Base-by-base conservation (phyloP, 2,329 filamentous ascomycete species). In the Fusarium sp. region DNA sequence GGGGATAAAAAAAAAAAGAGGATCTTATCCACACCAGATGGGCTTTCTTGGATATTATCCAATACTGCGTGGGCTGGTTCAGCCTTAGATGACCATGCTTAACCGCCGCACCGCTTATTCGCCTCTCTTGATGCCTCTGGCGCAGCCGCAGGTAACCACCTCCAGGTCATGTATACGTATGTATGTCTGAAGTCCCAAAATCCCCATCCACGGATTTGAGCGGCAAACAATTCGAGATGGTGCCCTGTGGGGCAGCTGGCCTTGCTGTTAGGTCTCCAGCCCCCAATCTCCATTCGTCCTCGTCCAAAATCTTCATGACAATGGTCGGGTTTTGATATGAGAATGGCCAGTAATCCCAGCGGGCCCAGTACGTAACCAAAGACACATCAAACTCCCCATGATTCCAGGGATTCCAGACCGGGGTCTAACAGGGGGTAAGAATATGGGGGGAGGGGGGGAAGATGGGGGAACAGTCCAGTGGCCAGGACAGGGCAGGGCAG, bases 51-150 rank as follows among this genome's bases (percentile, higher is more conserved):
- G 11, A 31, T 13, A 52, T 50, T 6, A 52, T 52, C 47, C 47
- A 52, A 52, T 52, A 11, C 18, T 52, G 3, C 10, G 10, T 10
- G 10, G 3, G 47, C 27, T 36, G 45, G 25, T 45, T 69, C 63
- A 57, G 38, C 59, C 69, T 56, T 59, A 60, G 50, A 61, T 71
- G 65, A 27, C 69, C 69, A 60, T 50, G 68, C 65, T 69, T 71
- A 65, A 58, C 69, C 66, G 69, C 66, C 35, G 45, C 45, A 62
- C 29, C 8, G 47, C 54, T 35, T 25, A 66, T 40, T 18, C 52
- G 50, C 27, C 38, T 59, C 18, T 59, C 16, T 38, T 27, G 25
- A 50, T 50, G 16, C 9, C 27, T 50, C 16, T 8, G 45, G 25
- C 45, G 45, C 45, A 50, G 42, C 14, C 42, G 42, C 42, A 47